phyloP scores from a whole-genome alignment of 805 yeast species.

The Lipomyces yamadae region DNA sequence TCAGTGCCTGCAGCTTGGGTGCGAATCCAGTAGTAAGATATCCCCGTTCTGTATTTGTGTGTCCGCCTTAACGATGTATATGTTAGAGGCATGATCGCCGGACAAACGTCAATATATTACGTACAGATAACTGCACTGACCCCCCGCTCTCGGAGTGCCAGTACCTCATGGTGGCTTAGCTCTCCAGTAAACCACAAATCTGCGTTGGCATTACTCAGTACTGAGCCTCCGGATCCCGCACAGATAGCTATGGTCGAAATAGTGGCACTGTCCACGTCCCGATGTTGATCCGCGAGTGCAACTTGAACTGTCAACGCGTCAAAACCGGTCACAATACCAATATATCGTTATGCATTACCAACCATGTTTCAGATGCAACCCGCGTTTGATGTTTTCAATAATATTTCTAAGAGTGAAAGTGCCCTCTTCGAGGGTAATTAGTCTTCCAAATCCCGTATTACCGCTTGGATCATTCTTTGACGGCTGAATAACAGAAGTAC shows the following conservation, averaged over 20 bases:
- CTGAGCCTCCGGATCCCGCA: conserved; percentile 92
- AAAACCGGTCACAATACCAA: neutral
- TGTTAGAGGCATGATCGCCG: neutral
- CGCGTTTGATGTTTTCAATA: conserved; percentile 27
- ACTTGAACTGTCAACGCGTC: conserved; percentile 57
- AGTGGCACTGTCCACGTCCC: conserved; percentile 40
- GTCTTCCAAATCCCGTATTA: conserved; percentile 44
- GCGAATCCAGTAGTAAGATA: conserved; percentile 60
- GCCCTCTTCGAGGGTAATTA: conserved; percentile 59
- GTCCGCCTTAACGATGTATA: conserved; percentile 54
- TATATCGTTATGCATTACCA: conserved; percentile 15
- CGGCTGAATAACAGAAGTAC: conserved; percentile 70
- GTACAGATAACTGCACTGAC: conserved; percentile 68
- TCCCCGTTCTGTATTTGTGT: conserved; percentile 91
- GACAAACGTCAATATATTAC: neutral
- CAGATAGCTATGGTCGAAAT: conserved; percentile 77
- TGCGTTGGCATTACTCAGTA: conserved; percentile 57
- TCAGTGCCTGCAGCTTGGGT: conserved; percentile 54
- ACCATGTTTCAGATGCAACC: conserved; percentile 54
- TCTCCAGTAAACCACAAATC: conserved; percentile 92
- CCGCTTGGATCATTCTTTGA: conserved; percentile 52
- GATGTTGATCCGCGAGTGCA: conserved; percentile 50
- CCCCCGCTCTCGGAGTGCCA: conserved; percentile 72
- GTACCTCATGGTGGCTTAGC: conserved; percentile 88
- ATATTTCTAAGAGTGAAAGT: conserved; percentile 10